Conservation (phyloP, 106 monocot species). For the Phalaenopsis aphrodite region DNA sequence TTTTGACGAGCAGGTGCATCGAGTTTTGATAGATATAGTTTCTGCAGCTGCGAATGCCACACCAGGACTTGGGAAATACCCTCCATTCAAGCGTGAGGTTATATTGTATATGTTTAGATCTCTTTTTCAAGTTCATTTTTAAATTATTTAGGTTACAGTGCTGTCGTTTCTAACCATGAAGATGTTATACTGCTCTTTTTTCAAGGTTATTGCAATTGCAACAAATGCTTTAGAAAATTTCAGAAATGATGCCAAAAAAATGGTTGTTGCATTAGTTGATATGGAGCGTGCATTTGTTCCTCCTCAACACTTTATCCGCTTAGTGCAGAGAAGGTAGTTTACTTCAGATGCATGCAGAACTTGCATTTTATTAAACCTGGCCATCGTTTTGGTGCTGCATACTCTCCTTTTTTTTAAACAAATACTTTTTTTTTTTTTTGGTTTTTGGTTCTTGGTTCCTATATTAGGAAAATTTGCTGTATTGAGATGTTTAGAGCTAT, state of each 20-base stretch:
- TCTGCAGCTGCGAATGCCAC: slow-evolving; percentile 75
- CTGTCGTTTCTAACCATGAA: neutral
- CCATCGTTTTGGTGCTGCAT: neutral
- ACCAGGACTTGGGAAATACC: slow-evolving; percentile 67
- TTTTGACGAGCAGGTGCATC: slow-evolving; percentile 42
- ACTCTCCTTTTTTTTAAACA: neutral
- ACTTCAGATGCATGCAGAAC: neutral
- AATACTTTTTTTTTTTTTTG: neutral
- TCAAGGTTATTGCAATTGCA: slow-evolving; percentile 59
- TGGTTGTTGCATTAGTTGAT: slow-evolving; percentile 97
- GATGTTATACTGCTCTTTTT: neutral
- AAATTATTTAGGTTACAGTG: neutral
- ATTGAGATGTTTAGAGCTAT: neutral
- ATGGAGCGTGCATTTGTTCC: slow-evolving; percentile 99
- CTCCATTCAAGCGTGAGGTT: slow-evolving; percentile 74
- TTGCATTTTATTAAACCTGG: neutral
- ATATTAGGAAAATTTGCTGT: neutral
- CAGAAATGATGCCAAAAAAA: slow-evolving; percentile 71
- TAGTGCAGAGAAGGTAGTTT: slow-evolving; percentile 58
- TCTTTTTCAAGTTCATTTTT: neutral
- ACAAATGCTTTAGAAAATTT: slow-evolving; percentile 56
- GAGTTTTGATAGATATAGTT: slow-evolving; percentile 56
- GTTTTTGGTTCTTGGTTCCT: neutral
- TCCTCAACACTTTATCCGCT: slow-evolving; percentile 79
- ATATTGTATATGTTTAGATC: neutral